A percentile compares a stretch with the other conserved stretches of the same genome.
Conservation (phyloP, 129 eudicot genomes). For the Flaveria brownii region DNA sequence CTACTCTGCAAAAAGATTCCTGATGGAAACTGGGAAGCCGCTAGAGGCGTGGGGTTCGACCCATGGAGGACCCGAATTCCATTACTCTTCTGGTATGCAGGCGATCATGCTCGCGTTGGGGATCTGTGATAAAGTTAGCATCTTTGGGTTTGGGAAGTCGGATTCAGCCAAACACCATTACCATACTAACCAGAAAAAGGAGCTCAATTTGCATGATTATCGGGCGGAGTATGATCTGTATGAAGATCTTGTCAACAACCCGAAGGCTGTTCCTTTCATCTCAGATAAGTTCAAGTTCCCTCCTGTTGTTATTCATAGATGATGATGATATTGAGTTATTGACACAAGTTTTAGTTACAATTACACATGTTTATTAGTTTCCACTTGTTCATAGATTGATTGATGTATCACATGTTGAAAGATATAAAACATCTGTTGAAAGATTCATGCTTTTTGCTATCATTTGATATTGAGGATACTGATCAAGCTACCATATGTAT, state of each 20-base stretch:
- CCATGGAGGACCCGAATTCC: constrained; percentile 72
- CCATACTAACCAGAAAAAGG: constrained; percentile 82
- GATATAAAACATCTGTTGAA: not conserved
- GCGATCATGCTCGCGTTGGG: constrained; percentile 86
- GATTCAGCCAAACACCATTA: constrained; percentile 72
- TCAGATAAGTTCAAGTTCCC: constrained; percentile 79
- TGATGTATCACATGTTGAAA: constrained; percentile 4
- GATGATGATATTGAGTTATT: constrained; percentile 13
- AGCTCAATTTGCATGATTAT: constrained; percentile 80
- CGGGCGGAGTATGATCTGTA: constrained; percentile 86
- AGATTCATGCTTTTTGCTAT: not conserved
- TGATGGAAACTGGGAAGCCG: constrained; percentile 44
- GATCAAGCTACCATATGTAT: not conserved
- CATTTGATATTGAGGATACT: not conserved
- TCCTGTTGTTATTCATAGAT: constrained; percentile 58
- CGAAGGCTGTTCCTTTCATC: constrained; percentile 63
- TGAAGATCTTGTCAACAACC: constrained; percentile 59
- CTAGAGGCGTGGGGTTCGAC: constrained; percentile 53
- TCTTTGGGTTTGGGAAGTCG: constrained; percentile 91
- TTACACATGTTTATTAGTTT: not conserved
- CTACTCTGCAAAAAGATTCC: constrained; percentile 65
- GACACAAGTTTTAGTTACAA: constrained; percentile 25
- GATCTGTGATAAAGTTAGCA: constrained; percentile 62
- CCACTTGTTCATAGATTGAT: not conserved
- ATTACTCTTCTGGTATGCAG: constrained; percentile 97